These are phyloP conservation scores for Erysimum cheiri DNA, from an alignment of 441 rosid species.

Conservation along the genomic window DNA sequence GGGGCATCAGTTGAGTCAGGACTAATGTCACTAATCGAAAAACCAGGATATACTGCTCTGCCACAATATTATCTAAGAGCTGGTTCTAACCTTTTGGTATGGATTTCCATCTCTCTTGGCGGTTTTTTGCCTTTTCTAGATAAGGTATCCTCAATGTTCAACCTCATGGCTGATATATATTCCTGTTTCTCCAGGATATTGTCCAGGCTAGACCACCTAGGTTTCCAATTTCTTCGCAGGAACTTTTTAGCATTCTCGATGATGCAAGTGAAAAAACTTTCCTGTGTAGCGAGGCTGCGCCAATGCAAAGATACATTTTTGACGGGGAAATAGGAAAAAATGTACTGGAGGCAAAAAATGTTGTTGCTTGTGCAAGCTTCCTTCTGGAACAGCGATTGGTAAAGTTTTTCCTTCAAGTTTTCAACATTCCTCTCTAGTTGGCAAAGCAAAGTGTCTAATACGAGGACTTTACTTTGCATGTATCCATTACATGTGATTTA, in stretches of 20 bases:
- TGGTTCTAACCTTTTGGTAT: constrained; percentile 86
- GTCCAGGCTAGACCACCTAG: constrained; percentile 68
- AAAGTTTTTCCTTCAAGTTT: constrained; percentile 33
- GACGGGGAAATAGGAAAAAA: constrained; percentile 85
- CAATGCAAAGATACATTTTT: constrained; percentile 88
- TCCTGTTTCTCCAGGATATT: constrained; percentile 70
- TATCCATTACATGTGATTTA: constrained; percentile 6
- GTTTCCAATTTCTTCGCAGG: constrained; percentile 77
- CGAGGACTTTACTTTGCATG: constrained; percentile 12
- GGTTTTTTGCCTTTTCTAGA: constrained; percentile 1
- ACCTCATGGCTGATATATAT: constrained; percentile 30
- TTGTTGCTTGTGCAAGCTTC: constrained; percentile 87
- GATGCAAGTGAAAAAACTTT: constrained; percentile 97
- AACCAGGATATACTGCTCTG: constrained; percentile 67
- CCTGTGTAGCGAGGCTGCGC: constrained; percentile 66
- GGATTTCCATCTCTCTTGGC: constrained; percentile 29
- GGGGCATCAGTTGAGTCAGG: constrained; percentile 73
- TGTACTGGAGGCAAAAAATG: constrained; percentile 82
- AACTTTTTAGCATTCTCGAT: constrained; percentile 83
- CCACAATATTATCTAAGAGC: constrained; percentile 79
- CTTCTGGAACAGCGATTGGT: constrained; percentile 92
- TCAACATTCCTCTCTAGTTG: constrained; percentile 23
- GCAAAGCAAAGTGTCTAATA: constrained; percentile 19
- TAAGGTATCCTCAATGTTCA: constrained; percentile 9
- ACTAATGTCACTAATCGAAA: constrained; percentile 64